Evolutionary conservation across 2,329 filamentous ascomycete genomes (phyloP), one percentile per base, ranked within the genome.

Genomic region (Paramyrothecium sp.): DNA sequence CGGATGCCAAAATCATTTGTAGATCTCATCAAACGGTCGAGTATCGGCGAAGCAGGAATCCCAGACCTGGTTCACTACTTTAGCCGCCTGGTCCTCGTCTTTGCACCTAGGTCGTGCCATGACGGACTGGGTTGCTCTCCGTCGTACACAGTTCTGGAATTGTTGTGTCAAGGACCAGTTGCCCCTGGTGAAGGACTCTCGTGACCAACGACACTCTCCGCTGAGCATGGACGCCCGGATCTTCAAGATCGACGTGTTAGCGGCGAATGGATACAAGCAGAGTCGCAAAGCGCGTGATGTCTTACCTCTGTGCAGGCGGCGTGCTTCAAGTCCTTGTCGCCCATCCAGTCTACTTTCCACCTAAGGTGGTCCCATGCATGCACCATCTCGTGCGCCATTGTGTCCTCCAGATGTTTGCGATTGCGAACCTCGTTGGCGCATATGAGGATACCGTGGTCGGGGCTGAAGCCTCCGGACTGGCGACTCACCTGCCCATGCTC

Each of bases 51-150:
- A 99, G 74, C 95, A 99, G 67, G 92, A 97, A 65, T 97, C 93
- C 92, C 94, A 99, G n/a, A 99, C 95, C 74, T 96, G 89, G 74
- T 98, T 95, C 57, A 99, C 92, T 23, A 96, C 88, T 76, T 90
- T 91, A 54, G 86, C 84, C 3, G 95, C 95, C 64, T 98, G 91
- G 16, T 88, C 87, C 66, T 96, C 88, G 73, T 96, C 90, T 72
- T 90, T 91, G 70, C 93, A 95, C 51, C 83, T 81, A 17, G 92
- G 92, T 60, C 95, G 82, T 34, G 85, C 87, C 78, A 87, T 84
- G 65, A 99, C 86, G 21, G 91, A 96, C 64, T 90, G 77, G 34
- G 92, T 87, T 12, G 95, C 95, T 65, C 95, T 81, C 68, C 85
- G 79, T 59, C 92, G 83, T 54, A 99, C 94, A 74, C 95, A 99